These are phyloP conservation scores for Dactylellina haptotyla DNA, from an alignment of 2,329 filamentous ascomycete genomes.

Conservation along the genomic window DNA sequence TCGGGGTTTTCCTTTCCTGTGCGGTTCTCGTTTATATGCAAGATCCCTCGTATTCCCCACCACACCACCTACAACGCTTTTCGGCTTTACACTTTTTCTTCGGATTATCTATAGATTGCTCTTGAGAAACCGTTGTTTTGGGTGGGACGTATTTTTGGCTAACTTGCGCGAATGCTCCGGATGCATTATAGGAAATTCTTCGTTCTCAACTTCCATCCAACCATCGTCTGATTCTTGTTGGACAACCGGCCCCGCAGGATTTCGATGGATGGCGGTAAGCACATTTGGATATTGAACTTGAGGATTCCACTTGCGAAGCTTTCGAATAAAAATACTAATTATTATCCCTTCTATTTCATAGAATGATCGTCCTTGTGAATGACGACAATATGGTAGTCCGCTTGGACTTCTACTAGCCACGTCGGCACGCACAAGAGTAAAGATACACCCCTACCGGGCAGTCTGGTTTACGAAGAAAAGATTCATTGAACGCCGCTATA, in stretches of 20 bases:
- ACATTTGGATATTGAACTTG: too few species aligned
- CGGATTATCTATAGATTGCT: too few species aligned
- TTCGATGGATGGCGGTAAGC: constrained; percentile 44
- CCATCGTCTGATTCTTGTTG: constrained; percentile 18
- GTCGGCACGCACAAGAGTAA: background rate
- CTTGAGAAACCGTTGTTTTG: too few species aligned
- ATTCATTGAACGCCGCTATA: background rate
- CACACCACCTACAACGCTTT: too few species aligned
- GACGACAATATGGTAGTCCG: constrained; percentile 12
- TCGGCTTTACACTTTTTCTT: too few species aligned
- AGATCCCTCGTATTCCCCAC: too few species aligned
- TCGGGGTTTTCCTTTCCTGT: background rate
- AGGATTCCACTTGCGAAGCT: too few species aligned
- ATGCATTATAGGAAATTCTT: constrained; percentile 36
- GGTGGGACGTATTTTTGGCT: background rate
- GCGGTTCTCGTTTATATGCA: too few species aligned
- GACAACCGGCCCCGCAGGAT: background rate
- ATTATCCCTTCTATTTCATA: background rate
- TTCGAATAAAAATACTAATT: background rate
- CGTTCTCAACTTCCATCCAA: constrained; percentile 24
- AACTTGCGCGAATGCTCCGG: too few species aligned
- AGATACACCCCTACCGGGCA: too few species aligned
- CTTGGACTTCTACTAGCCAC: constrained; percentile 37
- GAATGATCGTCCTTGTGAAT: constrained; percentile 40
- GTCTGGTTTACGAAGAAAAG: constrained; percentile 28